A percentile compares a stretch with the other conserved stretches of the same genome.
Conservation (phyloP, 139 green algal genomes). For the Deuterostichococcus epilithicus region DNA sequence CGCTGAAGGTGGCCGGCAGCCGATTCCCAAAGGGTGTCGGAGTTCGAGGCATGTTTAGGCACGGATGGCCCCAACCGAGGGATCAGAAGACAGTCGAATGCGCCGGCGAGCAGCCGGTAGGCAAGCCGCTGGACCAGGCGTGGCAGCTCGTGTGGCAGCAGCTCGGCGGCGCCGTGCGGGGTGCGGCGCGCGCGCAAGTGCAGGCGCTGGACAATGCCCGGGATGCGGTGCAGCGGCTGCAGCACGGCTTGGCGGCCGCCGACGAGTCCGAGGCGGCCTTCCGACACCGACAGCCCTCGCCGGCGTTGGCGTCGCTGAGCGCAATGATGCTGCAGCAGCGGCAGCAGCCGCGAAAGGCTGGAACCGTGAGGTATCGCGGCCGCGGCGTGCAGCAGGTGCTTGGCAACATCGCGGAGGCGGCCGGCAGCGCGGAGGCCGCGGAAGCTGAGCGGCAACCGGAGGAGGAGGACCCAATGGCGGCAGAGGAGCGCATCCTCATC, state of each 20-base stretch:
- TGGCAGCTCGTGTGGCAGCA: neutral
- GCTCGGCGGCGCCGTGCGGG: neutral
- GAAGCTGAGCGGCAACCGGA: neutral
- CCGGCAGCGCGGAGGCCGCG: neutral
- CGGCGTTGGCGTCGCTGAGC: neutral
- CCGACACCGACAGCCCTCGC: neutral
- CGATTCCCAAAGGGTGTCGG: neutral
- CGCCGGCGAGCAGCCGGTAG: neutral
- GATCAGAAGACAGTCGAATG: neutral
- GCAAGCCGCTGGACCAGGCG: neutral
- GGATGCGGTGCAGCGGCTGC: neutral
- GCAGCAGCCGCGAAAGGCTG: neutral
- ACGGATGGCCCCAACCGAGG: neutral
- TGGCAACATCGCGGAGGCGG: neutral
- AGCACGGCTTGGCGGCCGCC: neutral
- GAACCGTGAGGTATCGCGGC: neutral
- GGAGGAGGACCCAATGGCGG: neutral
- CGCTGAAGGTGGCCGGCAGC: too few species aligned
- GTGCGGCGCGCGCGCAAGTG: too few species aligned
- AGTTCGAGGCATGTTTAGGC: neutral
- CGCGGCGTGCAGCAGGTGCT: neutral
- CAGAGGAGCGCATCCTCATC: slow-evolving; percentile 18
- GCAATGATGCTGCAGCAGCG: neutral
- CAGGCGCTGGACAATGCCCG: neutral
- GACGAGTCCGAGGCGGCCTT: neutral